Percentiles rank a stretch among this genome's conserved stretches.
Evolutionary conservation across 306 rosid species (phyloP).

Genomic region (Glycine latifolia): DNA sequence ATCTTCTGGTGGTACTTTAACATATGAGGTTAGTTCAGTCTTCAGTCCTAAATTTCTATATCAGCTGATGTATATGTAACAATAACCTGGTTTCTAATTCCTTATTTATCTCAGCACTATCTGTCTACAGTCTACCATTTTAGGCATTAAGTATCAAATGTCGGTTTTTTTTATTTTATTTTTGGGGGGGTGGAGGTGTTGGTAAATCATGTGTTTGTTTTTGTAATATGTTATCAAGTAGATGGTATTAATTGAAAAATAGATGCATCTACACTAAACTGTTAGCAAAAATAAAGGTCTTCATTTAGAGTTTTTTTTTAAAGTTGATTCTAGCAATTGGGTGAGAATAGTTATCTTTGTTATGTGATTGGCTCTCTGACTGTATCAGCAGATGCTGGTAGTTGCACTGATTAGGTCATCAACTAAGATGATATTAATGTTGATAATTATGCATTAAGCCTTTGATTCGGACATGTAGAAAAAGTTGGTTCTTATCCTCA

Average conservation of each 20-base stretch:
- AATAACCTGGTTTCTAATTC: background rate
- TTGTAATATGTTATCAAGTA: background rate
- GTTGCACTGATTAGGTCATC: background rate
- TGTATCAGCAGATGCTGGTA: background rate
- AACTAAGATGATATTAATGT: background rate
- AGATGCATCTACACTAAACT: background rate
- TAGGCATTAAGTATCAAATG: too few species aligned
- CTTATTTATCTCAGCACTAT: too few species aligned
- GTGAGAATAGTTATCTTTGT: background rate
- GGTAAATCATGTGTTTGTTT: background rate
- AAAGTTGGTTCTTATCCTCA: background rate
- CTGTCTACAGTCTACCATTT: too few species aligned
- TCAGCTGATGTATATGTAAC: background rate
- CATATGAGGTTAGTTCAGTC: constrained; percentile 59
- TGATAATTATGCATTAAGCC: background rate
- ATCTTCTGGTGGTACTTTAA: constrained; percentile 67
- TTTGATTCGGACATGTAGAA: background rate
- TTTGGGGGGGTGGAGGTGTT: too few species aligned
- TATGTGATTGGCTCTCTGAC: background rate
- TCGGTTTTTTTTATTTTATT: too few species aligned
- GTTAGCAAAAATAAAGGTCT: background rate
- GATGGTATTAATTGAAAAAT: constrained; percentile 2
- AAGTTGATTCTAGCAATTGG: background rate
- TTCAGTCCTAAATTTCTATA: too few species aligned
- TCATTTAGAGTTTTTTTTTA: background rate